A percentile compares a stretch with the other conserved stretches of the same genome.
phyloP scores from a whole-genome alignment of 139 green algal genomes.

The Coelastrella sp. region DNA sequence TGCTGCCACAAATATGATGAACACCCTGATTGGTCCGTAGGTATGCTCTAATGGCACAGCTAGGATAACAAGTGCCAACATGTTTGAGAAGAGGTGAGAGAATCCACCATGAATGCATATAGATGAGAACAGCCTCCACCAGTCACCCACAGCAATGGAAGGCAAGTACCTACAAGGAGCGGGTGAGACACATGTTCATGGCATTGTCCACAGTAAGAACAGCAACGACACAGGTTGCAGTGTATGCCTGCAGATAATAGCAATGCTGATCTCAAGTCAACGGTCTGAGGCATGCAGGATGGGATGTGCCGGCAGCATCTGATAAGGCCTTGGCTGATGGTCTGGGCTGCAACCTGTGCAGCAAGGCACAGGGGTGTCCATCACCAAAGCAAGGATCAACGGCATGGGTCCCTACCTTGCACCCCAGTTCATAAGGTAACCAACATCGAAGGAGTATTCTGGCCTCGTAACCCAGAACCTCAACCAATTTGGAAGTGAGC shows the following conservation, averaged over 20 bases:
- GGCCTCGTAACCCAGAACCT: conserved; percentile 27
- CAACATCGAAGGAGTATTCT: conserved; percentile 21
- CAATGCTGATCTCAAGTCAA: no score
- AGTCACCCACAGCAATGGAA: conserved; percentile 33
- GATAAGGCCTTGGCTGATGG: no score
- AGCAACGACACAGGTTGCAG: no score
- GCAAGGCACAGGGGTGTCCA: no score
- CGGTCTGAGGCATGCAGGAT: no score
- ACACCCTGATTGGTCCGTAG: conserved; percentile 69
- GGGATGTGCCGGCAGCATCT: no score
- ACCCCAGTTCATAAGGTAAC: conserved; percentile 44
- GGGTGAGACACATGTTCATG: no score
- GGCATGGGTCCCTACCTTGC: not conserved
- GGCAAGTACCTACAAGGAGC: conserved; percentile 16
- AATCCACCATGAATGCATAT: conserved; percentile 72
- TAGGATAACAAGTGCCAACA: conserved; percentile 68
- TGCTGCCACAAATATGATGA: conserved; percentile 39
- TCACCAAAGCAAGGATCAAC: not conserved
- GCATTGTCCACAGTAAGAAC: no score
- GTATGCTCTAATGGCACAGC: conserved; percentile 70
- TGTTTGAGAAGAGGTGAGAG: conserved; percentile 74
- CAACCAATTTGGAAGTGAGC: conserved; percentile 34
- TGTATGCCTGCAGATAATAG: no score
- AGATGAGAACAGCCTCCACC: conserved; percentile 68
- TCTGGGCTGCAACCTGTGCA: no score